Conservation (phyloP, 768 basidiomycete species). For the Leccinellum albellum region DNA sequence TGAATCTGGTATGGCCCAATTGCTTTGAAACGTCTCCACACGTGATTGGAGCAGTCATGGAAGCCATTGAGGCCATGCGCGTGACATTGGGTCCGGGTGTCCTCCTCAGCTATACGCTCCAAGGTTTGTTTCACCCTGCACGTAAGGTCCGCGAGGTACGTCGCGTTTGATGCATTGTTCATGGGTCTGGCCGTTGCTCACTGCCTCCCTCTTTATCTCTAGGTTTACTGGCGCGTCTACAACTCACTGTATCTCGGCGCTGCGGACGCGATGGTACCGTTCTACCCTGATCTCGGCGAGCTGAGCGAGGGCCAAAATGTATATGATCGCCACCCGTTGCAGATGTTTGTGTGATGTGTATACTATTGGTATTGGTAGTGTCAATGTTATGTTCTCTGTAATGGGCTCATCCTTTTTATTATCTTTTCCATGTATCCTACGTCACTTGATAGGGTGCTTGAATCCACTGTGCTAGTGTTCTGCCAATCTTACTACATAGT, state of each 20-base stretch:
- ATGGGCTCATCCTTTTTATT: background rate
- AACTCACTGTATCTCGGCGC: conserved; percentile 93
- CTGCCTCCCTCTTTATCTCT: background rate
- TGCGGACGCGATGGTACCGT: conserved; percentile 87
- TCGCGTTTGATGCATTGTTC: background rate
- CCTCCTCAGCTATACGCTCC: conserved; percentile 85
- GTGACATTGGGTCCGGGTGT: conserved; percentile 94
- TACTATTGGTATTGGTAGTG: conserved; percentile 6
- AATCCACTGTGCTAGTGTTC: background rate
- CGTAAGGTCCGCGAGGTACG: conserved; percentile 92
- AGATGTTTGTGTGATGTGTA: conserved; percentile 67
- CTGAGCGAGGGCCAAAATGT: conserved; percentile 88
- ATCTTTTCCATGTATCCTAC: background rate
- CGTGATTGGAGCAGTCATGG: conserved; percentile 97
- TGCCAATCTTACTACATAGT: background rate
- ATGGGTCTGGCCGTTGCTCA: conserved; percentile 2
- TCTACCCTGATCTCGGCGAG: conserved; percentile 89
- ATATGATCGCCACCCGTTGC: conserved; percentile 80
- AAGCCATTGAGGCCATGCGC: conserved; percentile 96
- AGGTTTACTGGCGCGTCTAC: conserved; percentile 92
- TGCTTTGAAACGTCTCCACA: conserved; percentile 98
- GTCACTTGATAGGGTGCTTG: background rate
- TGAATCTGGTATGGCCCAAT: conserved; percentile 99
- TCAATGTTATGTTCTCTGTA: conserved; percentile 3
- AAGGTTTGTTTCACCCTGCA: conserved; percentile 96